Evolutionary conservation across 176 grass and related monocot genomes (phyloP), one percentile per base, ranked within the genome.

Genomic region (Aegilops bicornis): DNA sequence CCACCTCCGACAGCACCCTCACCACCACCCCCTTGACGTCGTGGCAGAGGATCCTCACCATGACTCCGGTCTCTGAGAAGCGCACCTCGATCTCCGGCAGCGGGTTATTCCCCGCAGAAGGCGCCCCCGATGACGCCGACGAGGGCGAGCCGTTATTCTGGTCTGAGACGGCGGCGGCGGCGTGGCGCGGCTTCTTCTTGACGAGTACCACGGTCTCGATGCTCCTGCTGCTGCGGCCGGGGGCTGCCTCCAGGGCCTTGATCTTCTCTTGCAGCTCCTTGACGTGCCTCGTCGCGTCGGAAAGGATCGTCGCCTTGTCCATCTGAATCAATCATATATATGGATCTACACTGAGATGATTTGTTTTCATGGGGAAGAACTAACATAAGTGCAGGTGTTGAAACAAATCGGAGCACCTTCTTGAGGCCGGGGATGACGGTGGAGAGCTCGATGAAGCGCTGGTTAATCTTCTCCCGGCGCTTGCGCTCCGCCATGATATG

Each of bases 381-480:
- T 36, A 47, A 47, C 43, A 35, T 47, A 14, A 47, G 43, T 50
- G 20, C 43, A 10, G 25, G 24, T 5, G 22, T 30, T n/a, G n/a
- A n/a, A n/a, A n/a, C n/a, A n/a, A n/a, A n/a, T n/a, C n/a, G n/a
- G n/a, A n/a, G n/a, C 14, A 90, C 94, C 94, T 96, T 96, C 79
- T 96, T 96, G 20, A 93, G 89, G 29, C 69, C 79, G 36, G 94
- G 94, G 74, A 96, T 96, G 39, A 92, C 65, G 22, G 87, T 84
- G 59, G 91, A 96, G 73, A 93, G 91, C 75, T 93, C 94, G 71
- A 93, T 84, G 82, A 93, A 96, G 6, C 85, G 80, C 65, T 96
- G 79, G 47, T 92, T 96, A 79, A 96, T 93, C 87, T 92, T 96
- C 87, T 93, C 94, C 78, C 94, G 50, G n/a, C 94, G 76, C 89